phyloP scores from a whole-genome alignment of 129 eudicot species.

The Gnaphalium uliginosum region DNA sequence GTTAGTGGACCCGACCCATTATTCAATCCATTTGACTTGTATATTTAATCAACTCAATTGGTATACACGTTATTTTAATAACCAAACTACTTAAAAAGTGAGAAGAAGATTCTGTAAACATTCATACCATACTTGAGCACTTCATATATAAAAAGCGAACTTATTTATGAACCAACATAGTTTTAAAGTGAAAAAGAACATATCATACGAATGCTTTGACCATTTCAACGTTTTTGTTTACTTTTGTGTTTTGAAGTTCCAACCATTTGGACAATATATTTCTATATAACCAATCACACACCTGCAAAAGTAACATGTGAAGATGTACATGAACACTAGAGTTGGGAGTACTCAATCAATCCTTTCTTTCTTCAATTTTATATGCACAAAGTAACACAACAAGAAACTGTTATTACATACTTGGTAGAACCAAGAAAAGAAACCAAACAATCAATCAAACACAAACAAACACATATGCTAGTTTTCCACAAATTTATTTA shows the following conservation, averaged over 20 bases:
- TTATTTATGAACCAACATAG: no score
- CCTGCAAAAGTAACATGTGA: background rate
- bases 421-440: constrained; percentile 29
- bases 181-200: no score
- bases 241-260: background rate
- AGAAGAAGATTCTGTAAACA: no score
- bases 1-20: no score
- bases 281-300: background rate
- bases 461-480: constrained; percentile 28
- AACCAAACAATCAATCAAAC: constrained; percentile 23
- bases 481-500: constrained; percentile 37
- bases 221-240: background rate
- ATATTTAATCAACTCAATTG: no score
- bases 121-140: no score
- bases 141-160: no score
- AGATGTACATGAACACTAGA: background rate
- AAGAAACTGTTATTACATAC: constrained; percentile 55
- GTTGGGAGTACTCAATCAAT: background rate
- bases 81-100: no score
- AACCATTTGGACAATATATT: background rate
- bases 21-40: no score
- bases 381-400: constrained; percentile 32
- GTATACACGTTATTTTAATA: no score
- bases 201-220: no score
- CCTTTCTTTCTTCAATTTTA: background rate